Evolutionary conservation across 768 basidiomycete genomes (phyloP).

Genomic region (Naganishia friedmannii): DNA sequence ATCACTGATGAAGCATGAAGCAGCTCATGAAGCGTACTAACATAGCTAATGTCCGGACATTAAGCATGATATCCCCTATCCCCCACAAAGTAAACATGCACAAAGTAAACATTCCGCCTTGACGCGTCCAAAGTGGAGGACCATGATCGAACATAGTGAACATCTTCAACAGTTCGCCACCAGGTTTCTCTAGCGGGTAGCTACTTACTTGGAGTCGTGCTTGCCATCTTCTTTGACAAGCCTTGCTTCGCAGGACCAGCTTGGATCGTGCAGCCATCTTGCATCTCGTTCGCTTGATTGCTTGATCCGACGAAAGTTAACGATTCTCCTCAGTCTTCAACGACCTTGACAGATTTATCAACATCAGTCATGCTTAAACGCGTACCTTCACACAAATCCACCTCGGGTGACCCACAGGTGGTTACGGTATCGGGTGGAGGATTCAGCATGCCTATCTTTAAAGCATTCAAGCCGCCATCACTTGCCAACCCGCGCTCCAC

Average conservation of each 20-base stretch:
- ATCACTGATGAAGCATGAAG: neutral
- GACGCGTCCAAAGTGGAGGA: slow-evolving; percentile 20
- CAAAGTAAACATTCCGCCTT: slow-evolving; percentile 12
- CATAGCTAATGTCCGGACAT: neutral
- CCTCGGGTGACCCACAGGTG: slow-evolving; percentile 40
- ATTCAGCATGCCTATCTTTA: slow-evolving; percentile 47
- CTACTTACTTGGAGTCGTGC: neutral
- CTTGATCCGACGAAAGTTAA: neutral
- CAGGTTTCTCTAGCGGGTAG: neutral
- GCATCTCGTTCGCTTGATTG: neutral
- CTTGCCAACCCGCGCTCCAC: slow-evolving; percentile 32
- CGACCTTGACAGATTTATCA: neutral
- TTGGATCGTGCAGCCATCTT: neutral
- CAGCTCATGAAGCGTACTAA: neutral
- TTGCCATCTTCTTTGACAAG: neutral
- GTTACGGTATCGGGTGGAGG: slow-evolving; percentile 48
- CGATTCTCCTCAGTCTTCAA: neutral
- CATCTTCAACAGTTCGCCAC: slow-evolving; percentile 3
- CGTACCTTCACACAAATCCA: slow-evolving; percentile 31
- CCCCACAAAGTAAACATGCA: slow-evolving; percentile 15
- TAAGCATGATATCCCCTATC: neutral
- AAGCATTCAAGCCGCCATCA: slow-evolving; percentile 51
- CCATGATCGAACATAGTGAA: slow-evolving; percentile 18
- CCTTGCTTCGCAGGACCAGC: neutral
- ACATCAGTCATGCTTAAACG: slow-evolving; percentile 40